Evolutionary conservation across 2,329 filamentous ascomycete species (phyloP), one percentile per base, ranked within the genome.

Genomic region (Pestalotiopsis sp.): DNA sequence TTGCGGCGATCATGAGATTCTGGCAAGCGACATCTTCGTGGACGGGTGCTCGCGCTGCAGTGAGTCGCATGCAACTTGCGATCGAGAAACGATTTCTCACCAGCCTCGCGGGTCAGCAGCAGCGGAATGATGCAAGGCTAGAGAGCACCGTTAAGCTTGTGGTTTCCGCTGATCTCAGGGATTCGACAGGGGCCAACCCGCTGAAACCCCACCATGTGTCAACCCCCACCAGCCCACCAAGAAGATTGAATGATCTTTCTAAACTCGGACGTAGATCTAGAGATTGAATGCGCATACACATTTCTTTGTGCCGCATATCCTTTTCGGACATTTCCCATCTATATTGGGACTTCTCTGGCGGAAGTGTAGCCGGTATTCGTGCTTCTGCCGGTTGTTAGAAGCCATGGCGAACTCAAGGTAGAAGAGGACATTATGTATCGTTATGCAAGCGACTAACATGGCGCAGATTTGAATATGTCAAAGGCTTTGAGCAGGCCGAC

Each of bases 401-500:
- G 45, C 13, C 17, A 88, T 89, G 86, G 86, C 86, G 12, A 88
- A 88, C 75, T 88, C 86, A 72, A 87, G 85, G 86, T 87, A 75
- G 72, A 70, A 52, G 31, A 41, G 25, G 57, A 59, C 25, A n/a
- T 56, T 64, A 6, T 49, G 60, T n/a, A 20, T 4, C 65, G 52
- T 49, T 5, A 40, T 40, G 25, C 27, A n/a, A 31, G 64, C 70
- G 62, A 68, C 72, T 75, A 67, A 77, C 71, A 70, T 41, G 70
- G 57, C 6, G 11, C 65, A 97, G 93, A 81, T 98, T 94, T 79
- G 95, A 97, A 83, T 99, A 99, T 81, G 95, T 98, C 72, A 93
- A 93, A 78, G 82, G 85, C 62, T 98, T 98, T 77, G 96, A 99
- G 85, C 92, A 92, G 77, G 83, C 90, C 6, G 94, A 98, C 77